Evolutionary conservation across 371 early-diverging fungal species (phyloP), one percentile per base, ranked within the genome.

Genomic region (Mortierella sp.): DNA sequence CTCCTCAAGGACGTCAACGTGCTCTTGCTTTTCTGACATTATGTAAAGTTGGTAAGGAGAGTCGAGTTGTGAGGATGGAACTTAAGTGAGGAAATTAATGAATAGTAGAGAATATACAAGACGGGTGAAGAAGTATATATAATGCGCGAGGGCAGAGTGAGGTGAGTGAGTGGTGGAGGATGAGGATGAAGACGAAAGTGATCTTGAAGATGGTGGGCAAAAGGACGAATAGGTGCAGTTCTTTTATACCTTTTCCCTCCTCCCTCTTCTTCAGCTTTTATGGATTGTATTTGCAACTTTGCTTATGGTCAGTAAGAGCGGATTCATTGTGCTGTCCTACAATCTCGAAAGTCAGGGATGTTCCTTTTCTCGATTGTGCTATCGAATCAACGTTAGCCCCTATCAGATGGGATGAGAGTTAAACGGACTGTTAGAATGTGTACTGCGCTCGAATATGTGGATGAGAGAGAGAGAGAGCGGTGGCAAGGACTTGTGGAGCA

Each of bases 11-110:
- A 35, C 72, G 14, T 72, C 73, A 24, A 38, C n/a, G 73, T 54
- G 38, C 35, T 72, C 73, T 51, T 54, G 73, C 73, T 72, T 72
- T 8, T 72, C 73, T 12, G 73, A 51, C 73, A 72, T 72, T 72
- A 21, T 48, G 54, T 51, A 21, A 29, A 8, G 71, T 46, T 12
- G 71, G 71, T 71, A 71, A 14, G 48, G 60, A 48, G 71, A 18
- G 12, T 29, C 10, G 71, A 48, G 48, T 71, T 29, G 46, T 14
- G 3, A 0, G 46, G 71, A 46, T 71, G 21, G 71, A 71, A 32
- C 27, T 48, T 71, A 2, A 7, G 21, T 5, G 46, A 29, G 71
- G 49, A n/a, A 27, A 56, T 56, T 56, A 60, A 32, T 12, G 32
- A 60, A 14, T 14, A 29, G 5, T 60, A 60, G 32, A 60, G 60